Percentiles rank a stretch among this genome's conserved stretches.
These are phyloP conservation scores for Boletus chippewaensis DNA, from an alignment of 1,284 basidiomycete species.

Conservation along the genomic window DNA sequence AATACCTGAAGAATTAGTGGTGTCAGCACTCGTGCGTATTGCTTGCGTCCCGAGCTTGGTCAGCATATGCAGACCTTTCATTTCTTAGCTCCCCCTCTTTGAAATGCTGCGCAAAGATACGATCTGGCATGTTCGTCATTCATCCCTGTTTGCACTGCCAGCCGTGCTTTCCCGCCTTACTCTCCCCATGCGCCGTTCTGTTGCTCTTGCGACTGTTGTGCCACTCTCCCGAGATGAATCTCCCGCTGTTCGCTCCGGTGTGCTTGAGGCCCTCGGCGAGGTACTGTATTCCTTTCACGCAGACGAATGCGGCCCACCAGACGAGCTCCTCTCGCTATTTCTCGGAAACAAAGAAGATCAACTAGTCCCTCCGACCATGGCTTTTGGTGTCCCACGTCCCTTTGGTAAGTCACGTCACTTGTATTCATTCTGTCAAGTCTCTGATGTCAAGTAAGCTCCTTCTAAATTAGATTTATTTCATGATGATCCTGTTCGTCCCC, in stretches of 20 bases:
- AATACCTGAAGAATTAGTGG: constrained; percentile 65
- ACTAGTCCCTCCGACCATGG: constrained; percentile 25
- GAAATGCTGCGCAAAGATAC: constrained; percentile 65
- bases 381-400: constrained; percentile 8
- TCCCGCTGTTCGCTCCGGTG: constrained; percentile 70
- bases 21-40: constrained; percentile 53
- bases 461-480: constrained; percentile 39
- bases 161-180: constrained; percentile 67
- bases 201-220: constrained; percentile 59
- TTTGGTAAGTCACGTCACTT: constrained; percentile 18
- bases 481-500: constrained; percentile 63
- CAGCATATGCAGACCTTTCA: background rate
- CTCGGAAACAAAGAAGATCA: constrained; percentile 48
- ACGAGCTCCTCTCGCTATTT: constrained; percentile 77
- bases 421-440: background rate
- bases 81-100: constrained; percentile 69
- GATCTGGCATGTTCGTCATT: constrained; percentile 84
- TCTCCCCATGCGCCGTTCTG: constrained; percentile 45
- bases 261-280: constrained; percentile 88
- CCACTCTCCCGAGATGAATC: constrained; percentile 65
- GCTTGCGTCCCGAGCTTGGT: constrained; percentile 7
- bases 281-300: constrained; percentile 81
- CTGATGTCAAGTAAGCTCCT: constrained; percentile 20
- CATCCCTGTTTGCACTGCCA: constrained; percentile 82
- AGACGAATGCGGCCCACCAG: constrained; percentile 66